Evolutionary conservation across 495 filamentous ascomycete genomes (phyloP).

Genomic region (Xylona heveae): DNA sequence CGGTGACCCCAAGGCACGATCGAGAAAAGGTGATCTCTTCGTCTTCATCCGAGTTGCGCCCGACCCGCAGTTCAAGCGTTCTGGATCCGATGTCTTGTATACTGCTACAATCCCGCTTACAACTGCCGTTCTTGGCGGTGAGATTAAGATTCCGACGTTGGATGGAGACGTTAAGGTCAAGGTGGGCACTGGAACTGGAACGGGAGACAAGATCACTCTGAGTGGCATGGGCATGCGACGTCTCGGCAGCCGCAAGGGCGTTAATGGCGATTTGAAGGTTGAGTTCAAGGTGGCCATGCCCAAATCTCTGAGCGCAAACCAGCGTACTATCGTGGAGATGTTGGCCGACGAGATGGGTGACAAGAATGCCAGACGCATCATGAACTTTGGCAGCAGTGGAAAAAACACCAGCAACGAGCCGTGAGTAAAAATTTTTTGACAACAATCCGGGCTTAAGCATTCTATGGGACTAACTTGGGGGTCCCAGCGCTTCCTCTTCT

Average conservation of each 20-base stretch:
- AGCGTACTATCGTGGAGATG: conserved; percentile 81
- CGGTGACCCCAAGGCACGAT: conserved; percentile 31
- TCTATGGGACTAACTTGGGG: too few species aligned
- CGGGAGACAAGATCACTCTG: conserved; percentile 75
- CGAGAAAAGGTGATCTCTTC: conserved; percentile 62
- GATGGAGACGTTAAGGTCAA: conserved; percentile 77
- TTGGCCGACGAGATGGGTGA: conserved; percentile 88
- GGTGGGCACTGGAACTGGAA: conserved; percentile 74
- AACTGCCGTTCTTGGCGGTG: conserved; percentile 79
- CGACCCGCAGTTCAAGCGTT: conserved; percentile 69
- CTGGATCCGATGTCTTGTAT: conserved; percentile 75
- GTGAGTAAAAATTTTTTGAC: conserved; percentile 16
- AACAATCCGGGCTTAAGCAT: conserved; percentile 3
- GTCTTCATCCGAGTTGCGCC: conserved; percentile 65
- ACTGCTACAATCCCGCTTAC: conserved; percentile 82
- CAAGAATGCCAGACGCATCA: conserved; percentile 73
- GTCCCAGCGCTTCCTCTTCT: background rate
- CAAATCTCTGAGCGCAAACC: conserved; percentile 73
- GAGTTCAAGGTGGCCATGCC: conserved; percentile 94
- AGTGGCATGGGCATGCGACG: conserved; percentile 83
- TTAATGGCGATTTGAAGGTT: conserved; percentile 64
- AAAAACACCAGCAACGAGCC: conserved; percentile 24
- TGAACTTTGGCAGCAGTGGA: too few species aligned
- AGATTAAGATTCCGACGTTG: conserved; percentile 72
- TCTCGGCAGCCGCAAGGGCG: conserved; percentile 29